Conservation (phyloP, 2,329 filamentous ascomycete species). For the Davidsoniella eucalypti region DNA sequence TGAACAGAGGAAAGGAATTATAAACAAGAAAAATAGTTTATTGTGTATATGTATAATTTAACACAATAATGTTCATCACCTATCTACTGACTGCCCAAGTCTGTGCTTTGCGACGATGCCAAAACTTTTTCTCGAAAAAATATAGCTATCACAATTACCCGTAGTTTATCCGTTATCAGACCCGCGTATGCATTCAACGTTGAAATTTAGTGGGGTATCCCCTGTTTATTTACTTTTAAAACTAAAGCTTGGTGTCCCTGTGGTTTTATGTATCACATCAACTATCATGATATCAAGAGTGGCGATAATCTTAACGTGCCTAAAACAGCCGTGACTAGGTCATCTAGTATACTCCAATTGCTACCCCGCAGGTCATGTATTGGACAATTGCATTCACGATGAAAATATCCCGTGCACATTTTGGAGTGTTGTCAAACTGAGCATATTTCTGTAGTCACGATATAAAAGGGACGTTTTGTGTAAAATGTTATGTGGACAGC, state of each 20-base stretch:
- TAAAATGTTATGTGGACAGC: not conserved
- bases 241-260: not conserved
- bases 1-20: not conserved
- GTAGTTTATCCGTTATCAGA: conserved; percentile 7
- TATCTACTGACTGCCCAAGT: not conserved
- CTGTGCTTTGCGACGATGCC: conserved; percentile 9
- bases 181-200: not conserved
- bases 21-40: not conserved
- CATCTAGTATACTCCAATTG: no score
- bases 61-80: no score
- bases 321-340: no score
- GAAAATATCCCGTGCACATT: not conserved
- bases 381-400: not conserved
- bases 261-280: not conserved
- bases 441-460: not conserved
- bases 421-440: no score
- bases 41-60: not conserved
- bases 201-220: not conserved
- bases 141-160: conserved; percentile 10
- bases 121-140: conserved; percentile 15
- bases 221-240: not conserved
- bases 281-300: no score
- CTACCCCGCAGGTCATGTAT: no score
- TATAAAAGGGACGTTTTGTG: not conserved
- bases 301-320: no score